Evolutionary conservation across 2,329 filamentous ascomycete species (phyloP), one percentile per base, ranked within the genome.

Genomic region (Phyllosticta citrichinensis): DNA sequence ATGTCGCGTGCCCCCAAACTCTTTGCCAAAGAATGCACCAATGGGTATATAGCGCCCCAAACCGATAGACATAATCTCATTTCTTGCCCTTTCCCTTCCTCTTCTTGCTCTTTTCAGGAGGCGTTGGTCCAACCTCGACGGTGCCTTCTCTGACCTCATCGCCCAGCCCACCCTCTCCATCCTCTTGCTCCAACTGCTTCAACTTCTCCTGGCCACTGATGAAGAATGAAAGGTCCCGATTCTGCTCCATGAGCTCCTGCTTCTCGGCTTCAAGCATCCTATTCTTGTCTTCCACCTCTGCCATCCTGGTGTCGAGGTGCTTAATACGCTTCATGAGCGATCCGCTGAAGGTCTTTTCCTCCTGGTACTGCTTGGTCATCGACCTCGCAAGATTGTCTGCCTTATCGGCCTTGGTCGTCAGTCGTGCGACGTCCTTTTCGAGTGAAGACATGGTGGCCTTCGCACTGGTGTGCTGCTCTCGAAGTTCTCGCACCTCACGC

Each of bases 291-390:
- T 82, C 82, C 3, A 88, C 74, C 51, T 78, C 79, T 25, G 79
- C 78, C 1, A 86, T 73, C 70, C 87, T 81, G 62, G 78, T 79
- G 52, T 81, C 79, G 19, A 90, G 73, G 65, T 89, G 86, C 64
- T 86, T 83, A 65, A 97, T 92, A n/a, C 89, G 81, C 71, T 87
- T 81, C 82, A 97, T 83, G 63, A 99, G 77, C 2, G 88, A 88
- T 65, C 91, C 86, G 58, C 86, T 89, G 58, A 97, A 85, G 17
- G 85, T 83, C 74, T 96, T 94, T 75, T 97, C 93, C 72, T 97
- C 93, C 62, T 88, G 86, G 62, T 90, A 84, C 65, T 89, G 84
- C 69, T 87, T 87, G 60, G 88, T 83, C 64, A 97, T 77, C 52
- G 80, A 87, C 19, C 91, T 82, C 0, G 92, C 89, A 67, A 97